phyloP scores from a whole-genome alignment of 2,329 filamentous ascomycete genomes.

The Diaporthe vexans region DNA sequence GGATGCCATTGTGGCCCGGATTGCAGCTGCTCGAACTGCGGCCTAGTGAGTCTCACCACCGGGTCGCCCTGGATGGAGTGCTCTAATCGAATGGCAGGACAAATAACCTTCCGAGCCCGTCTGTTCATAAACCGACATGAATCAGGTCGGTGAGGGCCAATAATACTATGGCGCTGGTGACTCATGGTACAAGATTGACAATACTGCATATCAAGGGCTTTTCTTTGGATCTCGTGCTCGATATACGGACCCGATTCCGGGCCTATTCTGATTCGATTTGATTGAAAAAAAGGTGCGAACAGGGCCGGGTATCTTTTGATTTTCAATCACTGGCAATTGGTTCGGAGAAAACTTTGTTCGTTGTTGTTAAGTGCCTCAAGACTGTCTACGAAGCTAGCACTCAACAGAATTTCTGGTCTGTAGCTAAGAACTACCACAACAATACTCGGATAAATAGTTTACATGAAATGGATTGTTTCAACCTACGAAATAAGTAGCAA shows the following conservation, averaged over 20 bases:
- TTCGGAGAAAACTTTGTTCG: neutral
- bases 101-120: neutral
- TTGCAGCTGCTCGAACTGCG: slow-evolving; percentile 10
- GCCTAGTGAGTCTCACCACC: neutral
- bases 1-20: slow-evolving; percentile 1
- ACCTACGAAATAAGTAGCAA: neutral
- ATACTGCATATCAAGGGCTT: neutral
- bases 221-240: neutral
- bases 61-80: neutral
- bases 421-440: neutral
- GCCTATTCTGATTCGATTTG: neutral
- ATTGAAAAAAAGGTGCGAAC: neutral
- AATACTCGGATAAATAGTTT: neutral
- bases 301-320: neutral
- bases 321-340: neutral
- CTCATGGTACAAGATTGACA: neutral
- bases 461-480: neutral
- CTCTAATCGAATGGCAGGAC: neutral
- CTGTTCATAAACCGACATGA: neutral
- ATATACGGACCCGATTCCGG: neutral
- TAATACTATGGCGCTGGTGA: neutral
- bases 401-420: neutral
- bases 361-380: neutral
- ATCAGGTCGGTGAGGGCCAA: too few species aligned
- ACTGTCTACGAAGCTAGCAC: neutral